These are phyloP conservation scores for Orobanche coerulescens DNA, from an alignment of 257 asterid species.

Conservation along the genomic window DNA sequence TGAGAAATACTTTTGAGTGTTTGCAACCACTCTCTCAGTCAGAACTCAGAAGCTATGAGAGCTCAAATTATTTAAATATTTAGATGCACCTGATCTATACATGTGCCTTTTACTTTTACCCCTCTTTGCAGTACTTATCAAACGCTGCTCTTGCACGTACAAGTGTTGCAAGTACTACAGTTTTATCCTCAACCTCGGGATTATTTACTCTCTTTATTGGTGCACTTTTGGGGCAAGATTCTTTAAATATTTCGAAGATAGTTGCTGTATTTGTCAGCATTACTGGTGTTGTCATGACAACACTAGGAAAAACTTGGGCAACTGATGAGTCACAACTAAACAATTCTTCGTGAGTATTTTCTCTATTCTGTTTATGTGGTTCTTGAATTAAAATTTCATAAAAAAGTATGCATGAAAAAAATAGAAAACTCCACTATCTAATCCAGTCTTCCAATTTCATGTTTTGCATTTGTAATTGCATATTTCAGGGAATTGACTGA, in stretches of 20 bases:
- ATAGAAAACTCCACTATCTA: background rate
- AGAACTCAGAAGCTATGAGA: slow-evolving; percentile 1
- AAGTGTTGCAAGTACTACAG: slow-evolving; percentile 98
- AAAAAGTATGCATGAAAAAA: slow-evolving; percentile 1
- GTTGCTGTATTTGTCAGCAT: slow-evolving; percentile 92
- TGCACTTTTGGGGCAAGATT: slow-evolving; percentile 89
- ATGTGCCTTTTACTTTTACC: slow-evolving; percentile 2
- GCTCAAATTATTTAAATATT: slow-evolving; percentile 2
- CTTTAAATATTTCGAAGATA: slow-evolving; percentile 61
- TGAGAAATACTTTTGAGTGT: background rate
- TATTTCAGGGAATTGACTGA: slow-evolving; percentile 51
- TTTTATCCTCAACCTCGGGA: slow-evolving; percentile 94
- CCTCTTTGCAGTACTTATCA: slow-evolving; percentile 66
- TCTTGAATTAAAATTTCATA: slow-evolving; percentile 1
- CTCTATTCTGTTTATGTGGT: slow-evolving; percentile 1
- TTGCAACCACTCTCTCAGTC: background rate
- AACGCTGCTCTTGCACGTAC: slow-evolving; percentile 98
- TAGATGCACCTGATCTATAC: slow-evolving; percentile 3
- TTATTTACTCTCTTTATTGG: slow-evolving; percentile 89
- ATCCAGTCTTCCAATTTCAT: slow-evolving; percentile 22
- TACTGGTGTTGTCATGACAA: slow-evolving; percentile 89
- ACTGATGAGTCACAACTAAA: slow-evolving; percentile 60
- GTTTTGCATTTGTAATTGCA: slow-evolving; percentile 29
- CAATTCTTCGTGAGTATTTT: slow-evolving; percentile 53
- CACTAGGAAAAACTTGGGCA: slow-evolving; percentile 97